These are phyloP conservation scores for Jamesozyma hellenica DNA, from an alignment of 805 yeast species.

Conservation along the genomic window DNA sequence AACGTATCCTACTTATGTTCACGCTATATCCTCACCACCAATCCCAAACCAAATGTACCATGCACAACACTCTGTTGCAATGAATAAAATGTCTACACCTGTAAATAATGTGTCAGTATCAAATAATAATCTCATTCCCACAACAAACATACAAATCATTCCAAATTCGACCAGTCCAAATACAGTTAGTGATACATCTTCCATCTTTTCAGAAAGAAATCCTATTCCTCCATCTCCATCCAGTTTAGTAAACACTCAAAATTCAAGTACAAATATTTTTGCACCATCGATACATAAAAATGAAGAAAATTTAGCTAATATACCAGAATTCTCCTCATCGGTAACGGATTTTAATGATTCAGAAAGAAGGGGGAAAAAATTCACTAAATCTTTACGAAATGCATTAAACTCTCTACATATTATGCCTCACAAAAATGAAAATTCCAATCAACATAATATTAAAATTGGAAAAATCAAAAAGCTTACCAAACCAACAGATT, in stretches of 20 bases:
- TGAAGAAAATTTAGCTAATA: too few relatives aligned
- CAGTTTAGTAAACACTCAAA: constrained; percentile 2
- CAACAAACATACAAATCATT: not conserved
- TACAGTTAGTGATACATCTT: constrained; percentile 13
- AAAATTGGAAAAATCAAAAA: constrained; percentile 6
- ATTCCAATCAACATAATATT: not conserved
- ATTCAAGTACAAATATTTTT: not conserved
- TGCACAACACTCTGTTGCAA: not conserved
- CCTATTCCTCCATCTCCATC: constrained; percentile 8
- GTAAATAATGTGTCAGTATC: not conserved
- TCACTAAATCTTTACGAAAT: not conserved
- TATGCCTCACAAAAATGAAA: constrained; percentile 1
- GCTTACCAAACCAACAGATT: constrained; percentile 11
- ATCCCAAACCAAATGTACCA: not conserved
- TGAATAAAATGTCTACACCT: not conserved
- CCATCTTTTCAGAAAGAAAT: constrained; percentile 7
- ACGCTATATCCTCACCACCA: constrained; percentile 1
- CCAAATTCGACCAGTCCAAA: constrained; percentile 11
- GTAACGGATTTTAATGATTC: not conserved
- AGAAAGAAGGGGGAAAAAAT: not conserved
- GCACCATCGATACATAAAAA: too few relatives aligned
- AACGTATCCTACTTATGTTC: constrained; percentile 2
- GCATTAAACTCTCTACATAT: constrained; percentile 14
- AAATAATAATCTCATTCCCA: not conserved
- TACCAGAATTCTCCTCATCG: not conserved